Evolutionary conservation across 495 filamentous ascomycete species (phyloP).

Genomic region (Aspergillus ellipticus): DNA sequence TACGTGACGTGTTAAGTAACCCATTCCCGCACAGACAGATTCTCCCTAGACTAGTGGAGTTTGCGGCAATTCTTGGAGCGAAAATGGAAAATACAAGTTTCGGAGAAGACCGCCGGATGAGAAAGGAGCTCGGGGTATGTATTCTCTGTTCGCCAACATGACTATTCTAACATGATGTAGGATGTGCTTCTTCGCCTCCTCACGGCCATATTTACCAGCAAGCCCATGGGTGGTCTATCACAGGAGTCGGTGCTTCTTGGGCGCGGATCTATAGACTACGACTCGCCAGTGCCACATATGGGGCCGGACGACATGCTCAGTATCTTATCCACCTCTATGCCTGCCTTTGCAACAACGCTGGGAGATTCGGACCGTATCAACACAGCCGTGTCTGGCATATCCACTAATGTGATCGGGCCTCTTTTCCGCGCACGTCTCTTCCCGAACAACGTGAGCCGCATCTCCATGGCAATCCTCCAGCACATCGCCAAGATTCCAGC

Average conservation of each 20-base stretch:
- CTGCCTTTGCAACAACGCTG: constrained; percentile 79
- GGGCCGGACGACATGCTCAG: constrained; percentile 73
- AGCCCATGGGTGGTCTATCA: constrained; percentile 62
- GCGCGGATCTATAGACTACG: constrained; percentile 44
- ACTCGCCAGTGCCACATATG: constrained; percentile 36
- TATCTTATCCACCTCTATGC: constrained; percentile 73
- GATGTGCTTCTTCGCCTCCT: constrained; percentile 85
- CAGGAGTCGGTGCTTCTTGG: constrained; percentile 40
- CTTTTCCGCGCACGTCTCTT: constrained; percentile 81
- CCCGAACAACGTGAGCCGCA: constrained; percentile 76
- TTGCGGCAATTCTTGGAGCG: constrained; percentile 81
- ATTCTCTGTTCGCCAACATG: neutral
- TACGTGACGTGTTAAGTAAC: constrained; percentile 86
- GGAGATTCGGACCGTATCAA: constrained; percentile 81
- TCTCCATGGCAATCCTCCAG: constrained; percentile 67
- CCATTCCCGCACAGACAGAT: constrained; percentile 93
- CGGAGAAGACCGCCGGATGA: constrained; percentile 91
- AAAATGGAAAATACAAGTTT: constrained; percentile 98
- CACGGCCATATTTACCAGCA: constrained; percentile 85
- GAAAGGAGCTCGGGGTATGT: constrained; percentile 84
- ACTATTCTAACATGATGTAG: constrained; percentile 44
- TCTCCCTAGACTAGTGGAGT: constrained; percentile 80
- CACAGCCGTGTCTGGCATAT: constrained; percentile 72
- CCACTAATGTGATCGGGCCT: constrained; percentile 76
- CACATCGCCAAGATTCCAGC: constrained; percentile 72